Conservation (phyloP, 306 rosid species). For the Trichosanthes cucumerina region DNA sequence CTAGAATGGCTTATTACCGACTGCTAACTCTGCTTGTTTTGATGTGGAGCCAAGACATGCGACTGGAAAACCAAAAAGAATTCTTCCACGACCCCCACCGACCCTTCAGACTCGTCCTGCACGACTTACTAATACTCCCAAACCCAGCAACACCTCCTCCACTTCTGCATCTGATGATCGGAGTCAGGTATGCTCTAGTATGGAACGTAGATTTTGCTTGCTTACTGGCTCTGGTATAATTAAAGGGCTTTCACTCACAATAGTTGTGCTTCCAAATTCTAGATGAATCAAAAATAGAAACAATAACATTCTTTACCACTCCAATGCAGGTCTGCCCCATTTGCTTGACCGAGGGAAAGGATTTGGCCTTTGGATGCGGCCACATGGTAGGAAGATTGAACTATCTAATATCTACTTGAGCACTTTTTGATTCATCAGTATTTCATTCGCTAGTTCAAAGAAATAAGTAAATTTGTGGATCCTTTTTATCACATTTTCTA, state of each 20-base stretch:
- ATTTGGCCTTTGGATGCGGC: conserved; percentile 77
- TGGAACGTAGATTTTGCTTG: neutral
- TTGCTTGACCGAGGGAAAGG: conserved; percentile 62
- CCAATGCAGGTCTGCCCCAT: conserved; percentile 56
- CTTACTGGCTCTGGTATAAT: neutral
- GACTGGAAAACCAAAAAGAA: conserved; percentile 49
- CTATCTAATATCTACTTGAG: neutral
- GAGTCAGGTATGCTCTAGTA: conserved; percentile 34
- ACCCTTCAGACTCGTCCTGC: conserved; percentile 26
- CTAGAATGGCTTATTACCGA: conserved; percentile 2
- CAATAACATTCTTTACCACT: conserved; percentile 1
- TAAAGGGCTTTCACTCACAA: neutral
- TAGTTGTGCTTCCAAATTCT: neutral
- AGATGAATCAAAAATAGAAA: neutral
- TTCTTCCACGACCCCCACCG: conserved; percentile 63
- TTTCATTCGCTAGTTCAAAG: neutral
- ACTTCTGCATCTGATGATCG: conserved; percentile 31
- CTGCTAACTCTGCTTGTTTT: neutral
- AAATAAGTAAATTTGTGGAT: neutral
- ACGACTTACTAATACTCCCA: conserved; percentile 12
- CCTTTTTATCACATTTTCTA: neutral
- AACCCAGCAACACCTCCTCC: conserved; percentile 17
- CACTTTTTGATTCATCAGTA: neutral
- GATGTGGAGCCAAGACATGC: conserved; percentile 31
- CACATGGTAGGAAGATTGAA: conserved; percentile 57